A percentile compares a stretch with the other conserved stretches of the same genome.
Evolutionary conservation across 768 basidiomycete genomes (phyloP).

Genomic region (Postia placenta): DNA sequence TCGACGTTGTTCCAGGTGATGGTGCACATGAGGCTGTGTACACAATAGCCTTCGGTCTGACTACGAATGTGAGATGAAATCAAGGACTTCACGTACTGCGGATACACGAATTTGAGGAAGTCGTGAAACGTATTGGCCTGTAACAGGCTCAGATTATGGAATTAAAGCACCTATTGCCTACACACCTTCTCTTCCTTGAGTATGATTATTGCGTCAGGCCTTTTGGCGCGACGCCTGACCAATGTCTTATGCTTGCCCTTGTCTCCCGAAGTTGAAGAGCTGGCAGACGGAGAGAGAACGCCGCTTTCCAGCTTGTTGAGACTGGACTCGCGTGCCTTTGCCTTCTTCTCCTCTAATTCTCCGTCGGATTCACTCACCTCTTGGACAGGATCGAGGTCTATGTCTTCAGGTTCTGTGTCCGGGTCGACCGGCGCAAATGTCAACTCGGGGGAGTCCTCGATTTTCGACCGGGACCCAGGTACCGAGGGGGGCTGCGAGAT

Average conservation of each 20-base stretch:
- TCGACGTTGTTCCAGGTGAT: slow-evolving; percentile 96
- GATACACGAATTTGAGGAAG: slow-evolving; percentile 90
- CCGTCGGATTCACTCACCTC: slow-evolving; percentile 8
- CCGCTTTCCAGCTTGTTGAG: slow-evolving; percentile 54
- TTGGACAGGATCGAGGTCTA: slow-evolving; percentile 33
- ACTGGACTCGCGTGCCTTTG: slow-evolving; percentile 43
- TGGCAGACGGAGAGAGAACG: slow-evolving; percentile 2
- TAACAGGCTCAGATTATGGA: background rate
- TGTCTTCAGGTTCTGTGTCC: slow-evolving; percentile 40
- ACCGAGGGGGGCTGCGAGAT: slow-evolving; percentile 68
- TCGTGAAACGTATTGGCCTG: slow-evolving; percentile 87
- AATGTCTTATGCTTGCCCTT: slow-evolving; percentile 13
- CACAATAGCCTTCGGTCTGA: too few species aligned
- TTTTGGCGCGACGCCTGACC: slow-evolving; percentile 20
- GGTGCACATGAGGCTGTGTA: slow-evolving; percentile 80
- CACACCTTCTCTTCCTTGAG: slow-evolving; percentile 83
- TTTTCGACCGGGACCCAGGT: slow-evolving; percentile 40
- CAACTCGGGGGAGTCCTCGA: slow-evolving; percentile 46
- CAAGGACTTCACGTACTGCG: slow-evolving; percentile 48
- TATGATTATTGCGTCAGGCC: slow-evolving; percentile 79
- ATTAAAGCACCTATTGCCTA: slow-evolving; percentile 2
- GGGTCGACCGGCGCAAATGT: slow-evolving; percentile 54
- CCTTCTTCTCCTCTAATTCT: slow-evolving; percentile 18
- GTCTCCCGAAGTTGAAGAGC: slow-evolving; percentile 5
- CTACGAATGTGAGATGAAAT: slow-evolving; percentile 4